Evolutionary conservation across 805 yeast species (phyloP).

Genomic region (Metschnikowia rubicola): DNA sequence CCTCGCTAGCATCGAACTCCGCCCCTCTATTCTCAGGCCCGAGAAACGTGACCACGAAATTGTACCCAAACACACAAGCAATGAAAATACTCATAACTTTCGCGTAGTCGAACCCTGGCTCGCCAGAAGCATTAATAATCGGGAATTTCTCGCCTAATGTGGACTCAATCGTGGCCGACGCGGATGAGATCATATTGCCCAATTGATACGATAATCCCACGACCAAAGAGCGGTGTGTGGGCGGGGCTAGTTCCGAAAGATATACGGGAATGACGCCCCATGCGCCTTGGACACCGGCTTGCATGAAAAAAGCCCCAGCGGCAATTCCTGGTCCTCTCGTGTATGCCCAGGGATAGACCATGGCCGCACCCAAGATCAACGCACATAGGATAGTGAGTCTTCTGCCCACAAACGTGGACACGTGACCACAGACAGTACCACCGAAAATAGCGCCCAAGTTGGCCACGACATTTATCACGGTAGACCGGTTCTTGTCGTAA

Average conservation of each 20-base stretch:
- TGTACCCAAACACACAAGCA: constrained; percentile 59
- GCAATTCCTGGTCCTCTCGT: constrained; percentile 36
- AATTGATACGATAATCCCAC: constrained; percentile 53
- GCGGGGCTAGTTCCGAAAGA: constrained; percentile 55
- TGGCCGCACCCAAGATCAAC: constrained; percentile 35
- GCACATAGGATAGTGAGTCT: constrained; percentile 33
- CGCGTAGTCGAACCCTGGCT: constrained; percentile 51
- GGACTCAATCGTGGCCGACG: constrained; percentile 68
- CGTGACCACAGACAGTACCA: constrained; percentile 44
- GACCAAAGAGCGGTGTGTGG: constrained; percentile 11
- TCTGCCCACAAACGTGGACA: constrained; percentile 37
- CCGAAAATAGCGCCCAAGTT: constrained; percentile 42
- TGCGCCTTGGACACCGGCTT: constrained; percentile 65
- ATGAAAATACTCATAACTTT: constrained; percentile 66
- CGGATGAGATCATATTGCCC: constrained; percentile 70
- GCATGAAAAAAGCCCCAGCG: constrained; percentile 62
- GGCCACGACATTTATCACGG: constrained; percentile 39
- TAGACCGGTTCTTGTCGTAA: constrained; percentile 30
- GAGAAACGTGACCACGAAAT: constrained; percentile 43
- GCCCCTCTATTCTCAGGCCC: constrained; percentile 51
- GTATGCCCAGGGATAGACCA: constrained; percentile 34
- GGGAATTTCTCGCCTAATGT: constrained; percentile 59
- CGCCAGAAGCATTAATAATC: constrained; percentile 22
- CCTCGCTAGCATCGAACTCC: constrained; percentile 4
- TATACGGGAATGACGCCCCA: constrained; percentile 74